Conservation (phyloP, 2,329 filamentous ascomycete species). For the Tolypocladium nubicola region DNA sequence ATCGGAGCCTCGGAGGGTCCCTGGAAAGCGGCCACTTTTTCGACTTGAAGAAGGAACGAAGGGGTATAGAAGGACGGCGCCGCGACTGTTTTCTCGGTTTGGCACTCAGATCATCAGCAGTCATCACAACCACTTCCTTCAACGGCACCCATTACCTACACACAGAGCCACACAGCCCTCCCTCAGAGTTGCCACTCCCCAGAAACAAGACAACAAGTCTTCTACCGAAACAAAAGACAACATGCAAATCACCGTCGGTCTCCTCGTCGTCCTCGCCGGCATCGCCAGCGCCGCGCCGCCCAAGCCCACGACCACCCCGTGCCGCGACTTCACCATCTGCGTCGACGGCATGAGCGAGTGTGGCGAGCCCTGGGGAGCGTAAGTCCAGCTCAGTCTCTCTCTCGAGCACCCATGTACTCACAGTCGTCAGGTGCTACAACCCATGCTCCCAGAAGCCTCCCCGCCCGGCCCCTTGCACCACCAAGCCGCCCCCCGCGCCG, state of each 20-base stretch:
- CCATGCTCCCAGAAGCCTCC: constrained; percentile 13
- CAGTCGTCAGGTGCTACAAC: constrained; percentile 17
- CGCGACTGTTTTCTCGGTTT: not conserved
- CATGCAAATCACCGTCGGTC: not conserved
- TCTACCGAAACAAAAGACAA: not conserved
- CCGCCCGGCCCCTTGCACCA: constrained; percentile 7
- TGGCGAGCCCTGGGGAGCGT: constrained; percentile 16
- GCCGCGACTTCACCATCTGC: constrained; percentile 10
- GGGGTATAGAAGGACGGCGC: not conserved
- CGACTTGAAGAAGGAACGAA: not conserved
- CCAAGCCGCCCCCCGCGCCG: not conserved
- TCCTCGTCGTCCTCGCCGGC: not conserved
- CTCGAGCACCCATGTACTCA: not conserved
- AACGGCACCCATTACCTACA: not conserved
- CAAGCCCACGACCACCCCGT: not conserved
- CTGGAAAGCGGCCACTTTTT: no score
- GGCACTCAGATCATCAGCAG: not conserved
- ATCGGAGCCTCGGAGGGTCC: no score
- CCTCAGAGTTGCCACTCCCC: not conserved
- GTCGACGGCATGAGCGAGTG: constrained; percentile 17
- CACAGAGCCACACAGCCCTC: not conserved
- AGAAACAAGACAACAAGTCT: not conserved
- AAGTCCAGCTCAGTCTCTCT: not conserved
- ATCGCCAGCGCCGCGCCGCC: not conserved
- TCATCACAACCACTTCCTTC: not conserved